A percentile compares a stretch with the other conserved stretches of the same genome.
Conservation (phyloP, 2,329 filamentous ascomycete species). For the Colletotrichum tofieldiae region DNA sequence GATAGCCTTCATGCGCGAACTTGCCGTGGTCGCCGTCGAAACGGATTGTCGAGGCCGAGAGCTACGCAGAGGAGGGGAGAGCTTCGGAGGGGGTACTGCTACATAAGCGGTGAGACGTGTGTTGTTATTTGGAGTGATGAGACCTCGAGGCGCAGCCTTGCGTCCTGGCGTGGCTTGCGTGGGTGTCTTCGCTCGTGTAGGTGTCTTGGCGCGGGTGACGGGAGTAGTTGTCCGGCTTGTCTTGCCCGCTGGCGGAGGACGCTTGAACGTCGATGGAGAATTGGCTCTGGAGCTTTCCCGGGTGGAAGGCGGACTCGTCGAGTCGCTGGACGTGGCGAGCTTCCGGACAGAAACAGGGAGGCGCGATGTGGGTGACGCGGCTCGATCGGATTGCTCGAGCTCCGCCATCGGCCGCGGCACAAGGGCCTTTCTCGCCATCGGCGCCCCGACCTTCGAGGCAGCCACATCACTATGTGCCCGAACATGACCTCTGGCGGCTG, state of each 20-base stretch:
- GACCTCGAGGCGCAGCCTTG: constrained; percentile 59
- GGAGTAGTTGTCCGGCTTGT: constrained; percentile 56
- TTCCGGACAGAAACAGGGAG: constrained; percentile 65
- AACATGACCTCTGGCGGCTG: constrained; percentile 53
- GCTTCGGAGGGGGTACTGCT: constrained; percentile 77
- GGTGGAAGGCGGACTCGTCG: constrained; percentile 56
- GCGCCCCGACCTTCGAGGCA: constrained; percentile 52
- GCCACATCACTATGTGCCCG: constrained; percentile 76
- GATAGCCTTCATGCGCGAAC: constrained; percentile 76
- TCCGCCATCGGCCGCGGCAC: constrained; percentile 46
- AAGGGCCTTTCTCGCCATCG: constrained; percentile 53
- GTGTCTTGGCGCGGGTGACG: constrained; percentile 61
- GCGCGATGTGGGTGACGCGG: constrained; percentile 56
- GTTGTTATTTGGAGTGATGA: constrained; percentile 67
- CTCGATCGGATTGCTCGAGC: constrained; percentile 46
- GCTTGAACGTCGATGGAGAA: constrained; percentile 66
- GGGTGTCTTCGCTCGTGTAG: constrained; percentile 63
- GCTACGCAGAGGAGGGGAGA: constrained; percentile 85
- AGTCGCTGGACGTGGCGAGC: constrained; percentile 46
- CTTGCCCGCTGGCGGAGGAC: constrained; percentile 59
- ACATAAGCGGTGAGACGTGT: constrained; percentile 81
- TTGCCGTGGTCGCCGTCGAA: constrained; percentile 80
- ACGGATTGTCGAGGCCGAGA: constrained; percentile 87
- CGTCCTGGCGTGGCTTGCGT: constrained; percentile 54
- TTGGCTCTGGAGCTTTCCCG: constrained; percentile 64